phyloP scores from a whole-genome alignment of 441 rosid species.

The Populus tomentosa region DNA sequence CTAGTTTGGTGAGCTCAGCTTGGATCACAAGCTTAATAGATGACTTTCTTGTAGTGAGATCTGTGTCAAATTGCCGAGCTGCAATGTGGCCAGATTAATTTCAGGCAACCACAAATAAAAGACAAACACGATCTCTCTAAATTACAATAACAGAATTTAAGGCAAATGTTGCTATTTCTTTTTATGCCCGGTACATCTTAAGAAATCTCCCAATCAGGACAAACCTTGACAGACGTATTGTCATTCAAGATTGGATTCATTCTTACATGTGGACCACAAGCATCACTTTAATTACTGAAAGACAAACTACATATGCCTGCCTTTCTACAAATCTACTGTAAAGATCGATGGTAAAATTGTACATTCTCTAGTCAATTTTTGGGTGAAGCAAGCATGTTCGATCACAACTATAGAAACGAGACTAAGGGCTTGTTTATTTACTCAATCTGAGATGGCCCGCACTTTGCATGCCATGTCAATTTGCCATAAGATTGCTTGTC shows the following conservation, averaged over 20 bases:
- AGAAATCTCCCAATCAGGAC: not conserved
- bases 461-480: too few species aligned
- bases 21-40: conserved; percentile 77
- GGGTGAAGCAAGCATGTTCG: too few species aligned
- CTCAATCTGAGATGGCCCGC: too few species aligned
- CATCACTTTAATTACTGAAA: not conserved
- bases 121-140: not conserved
- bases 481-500: too few species aligned
- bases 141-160: not conserved
- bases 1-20: conserved; percentile 86
- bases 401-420: too few species aligned
- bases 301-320: not conserved
- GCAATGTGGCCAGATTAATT: conserved; percentile 26
- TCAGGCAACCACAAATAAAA: not conserved
- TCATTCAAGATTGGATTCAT: not conserved
- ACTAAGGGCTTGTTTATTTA: too few species aligned
- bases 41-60: conserved; percentile 60
- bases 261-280: not conserved
- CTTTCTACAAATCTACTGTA: too few species aligned
- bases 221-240: not conserved
- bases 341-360: too few species aligned
- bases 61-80: conserved; percentile 46
- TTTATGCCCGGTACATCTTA: not conserved
- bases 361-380: too few species aligned
- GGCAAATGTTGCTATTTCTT: too few species aligned